Conservation (phyloP, 257 asterid species). For the Pogostemon cablin region DNA sequence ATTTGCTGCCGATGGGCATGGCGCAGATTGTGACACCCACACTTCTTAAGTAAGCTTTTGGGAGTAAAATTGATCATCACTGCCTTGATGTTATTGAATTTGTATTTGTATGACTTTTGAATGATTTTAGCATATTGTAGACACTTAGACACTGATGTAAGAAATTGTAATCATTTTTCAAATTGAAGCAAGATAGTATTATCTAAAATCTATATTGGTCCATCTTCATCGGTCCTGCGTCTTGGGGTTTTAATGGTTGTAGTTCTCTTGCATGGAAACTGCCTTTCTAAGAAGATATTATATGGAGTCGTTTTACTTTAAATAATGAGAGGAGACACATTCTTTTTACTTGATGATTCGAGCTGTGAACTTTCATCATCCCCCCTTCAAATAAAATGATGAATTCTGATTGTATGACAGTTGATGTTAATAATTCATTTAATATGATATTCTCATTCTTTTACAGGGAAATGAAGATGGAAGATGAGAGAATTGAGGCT, state of each 20-base stretch:
- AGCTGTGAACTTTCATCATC: too few species aligned
- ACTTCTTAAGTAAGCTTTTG: constrained; percentile 62
- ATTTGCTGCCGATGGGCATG: constrained; percentile 69
- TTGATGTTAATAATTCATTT: neutral
- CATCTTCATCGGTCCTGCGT: neutral
- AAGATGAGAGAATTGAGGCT: constrained; percentile 96
- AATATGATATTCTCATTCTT: constrained; percentile 33
- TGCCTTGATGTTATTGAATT: neutral
- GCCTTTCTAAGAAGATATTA: too few species aligned
- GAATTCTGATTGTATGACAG: neutral
- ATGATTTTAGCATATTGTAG: neutral
- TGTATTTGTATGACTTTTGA: neutral
- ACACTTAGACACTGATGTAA: neutral
- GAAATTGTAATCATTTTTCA: neutral
- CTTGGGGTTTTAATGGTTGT: neutral
- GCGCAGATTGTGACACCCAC: constrained; percentile 80
- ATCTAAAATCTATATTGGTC: neutral
- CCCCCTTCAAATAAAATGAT: neutral
- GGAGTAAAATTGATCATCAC: neutral
- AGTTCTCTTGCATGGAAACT: neutral
- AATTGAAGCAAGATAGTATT: neutral
- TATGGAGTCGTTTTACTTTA: too few species aligned
- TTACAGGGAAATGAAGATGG: constrained; percentile 95
- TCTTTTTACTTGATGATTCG: too few species aligned
- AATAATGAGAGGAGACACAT: too few species aligned